These are phyloP conservation scores for Xylaria grammica DNA, from an alignment of 495 filamentous ascomycete species.

Conservation along the genomic window DNA sequence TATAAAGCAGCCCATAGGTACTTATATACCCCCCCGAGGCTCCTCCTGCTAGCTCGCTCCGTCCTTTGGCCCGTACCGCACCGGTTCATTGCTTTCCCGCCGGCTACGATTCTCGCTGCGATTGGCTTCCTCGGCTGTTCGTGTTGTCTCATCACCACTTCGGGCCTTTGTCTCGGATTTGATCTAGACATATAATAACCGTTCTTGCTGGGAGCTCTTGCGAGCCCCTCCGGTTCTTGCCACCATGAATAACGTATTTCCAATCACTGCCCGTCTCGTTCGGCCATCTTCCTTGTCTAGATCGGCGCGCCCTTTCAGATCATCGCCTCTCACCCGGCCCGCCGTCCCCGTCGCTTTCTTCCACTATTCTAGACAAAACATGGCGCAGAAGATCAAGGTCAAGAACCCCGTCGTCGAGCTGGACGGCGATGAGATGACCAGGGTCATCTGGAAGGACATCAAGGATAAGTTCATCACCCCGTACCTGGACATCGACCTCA, in stretches of 20 bases:
- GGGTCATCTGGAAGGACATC: constrained; percentile 98
- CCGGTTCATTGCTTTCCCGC: constrained; percentile 1
- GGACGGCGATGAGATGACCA: constrained; percentile 99
- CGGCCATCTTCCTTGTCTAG: constrained; percentile 34
- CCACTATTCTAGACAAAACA: constrained; percentile 35
- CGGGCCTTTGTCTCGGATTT: not conserved
- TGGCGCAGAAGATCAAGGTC: constrained; percentile 82
- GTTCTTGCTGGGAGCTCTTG: constrained; percentile 17
- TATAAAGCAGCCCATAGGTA: too few species aligned
- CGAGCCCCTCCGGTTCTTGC: constrained; percentile 10
- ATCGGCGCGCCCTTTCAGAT: constrained; percentile 38
- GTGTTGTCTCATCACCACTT: not conserved
- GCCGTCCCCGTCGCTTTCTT: constrained; percentile 37
- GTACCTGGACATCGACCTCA: constrained; percentile 94
- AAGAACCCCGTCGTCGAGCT: constrained; percentile 97
- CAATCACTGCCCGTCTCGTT: constrained; percentile 33
- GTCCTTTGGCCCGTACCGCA: constrained; percentile 11
- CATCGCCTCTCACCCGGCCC: constrained; percentile 28
- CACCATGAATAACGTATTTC: constrained; percentile 33
- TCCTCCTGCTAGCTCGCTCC: not conserved
- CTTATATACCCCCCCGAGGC: not conserved
- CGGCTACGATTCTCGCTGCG: constrained; percentile 15
- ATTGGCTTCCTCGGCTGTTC: constrained; percentile 26
- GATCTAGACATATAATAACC: constrained; percentile 27
- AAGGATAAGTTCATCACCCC: constrained; percentile 97